These are phyloP conservation scores for Colletotrichum cuscutae DNA, from an alignment of 2,329 filamentous ascomycete genomes.

Conservation along the genomic window DNA sequence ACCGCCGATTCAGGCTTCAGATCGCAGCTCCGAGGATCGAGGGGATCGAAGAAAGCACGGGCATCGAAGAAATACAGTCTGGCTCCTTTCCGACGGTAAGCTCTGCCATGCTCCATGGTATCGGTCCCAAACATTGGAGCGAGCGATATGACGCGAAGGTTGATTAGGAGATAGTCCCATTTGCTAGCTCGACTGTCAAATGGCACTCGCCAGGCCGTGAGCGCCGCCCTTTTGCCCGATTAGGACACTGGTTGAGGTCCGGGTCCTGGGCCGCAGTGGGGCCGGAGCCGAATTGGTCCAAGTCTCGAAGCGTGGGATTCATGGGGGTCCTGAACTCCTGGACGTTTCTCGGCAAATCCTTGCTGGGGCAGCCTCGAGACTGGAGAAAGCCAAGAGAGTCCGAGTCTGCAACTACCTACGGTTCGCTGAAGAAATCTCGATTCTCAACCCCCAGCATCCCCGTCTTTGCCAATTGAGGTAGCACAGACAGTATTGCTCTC, in stretches of 20 bases:
- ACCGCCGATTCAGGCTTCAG: constrained; percentile 29
- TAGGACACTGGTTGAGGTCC: constrained; percentile 11
- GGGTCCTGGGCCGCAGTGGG: constrained; percentile 12
- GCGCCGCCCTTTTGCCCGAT: constrained; percentile 15
- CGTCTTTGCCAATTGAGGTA: not conserved
- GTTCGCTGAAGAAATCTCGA: not conserved
- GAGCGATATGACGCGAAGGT: constrained; percentile 4
- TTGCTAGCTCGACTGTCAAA: constrained; percentile 17
- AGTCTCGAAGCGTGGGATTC: not conserved
- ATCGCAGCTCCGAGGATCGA: constrained; percentile 25
- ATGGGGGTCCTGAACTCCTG: too few relatives aligned
- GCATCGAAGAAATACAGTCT: not conserved
- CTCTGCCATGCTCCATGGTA: not conserved
- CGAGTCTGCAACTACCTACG: not conserved
- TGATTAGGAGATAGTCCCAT: constrained; percentile 16
- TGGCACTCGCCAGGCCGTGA: constrained; percentile 10
- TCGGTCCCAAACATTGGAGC: not conserved
- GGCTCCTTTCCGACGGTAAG: not conserved
- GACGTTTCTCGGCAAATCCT: not conserved
- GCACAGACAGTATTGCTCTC: not conserved
- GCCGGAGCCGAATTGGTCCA: constrained; percentile 7
- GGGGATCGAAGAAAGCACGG: constrained; percentile 1
- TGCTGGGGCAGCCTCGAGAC: not conserved
- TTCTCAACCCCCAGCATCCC: not conserved
- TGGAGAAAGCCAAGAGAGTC: not conserved